A percentile compares a stretch with the other conserved stretches of the same genome.
phyloP scores from a whole-genome alignment of 225 moss, liverwort and hornwort genomes.

The Ulota crispa region DNA sequence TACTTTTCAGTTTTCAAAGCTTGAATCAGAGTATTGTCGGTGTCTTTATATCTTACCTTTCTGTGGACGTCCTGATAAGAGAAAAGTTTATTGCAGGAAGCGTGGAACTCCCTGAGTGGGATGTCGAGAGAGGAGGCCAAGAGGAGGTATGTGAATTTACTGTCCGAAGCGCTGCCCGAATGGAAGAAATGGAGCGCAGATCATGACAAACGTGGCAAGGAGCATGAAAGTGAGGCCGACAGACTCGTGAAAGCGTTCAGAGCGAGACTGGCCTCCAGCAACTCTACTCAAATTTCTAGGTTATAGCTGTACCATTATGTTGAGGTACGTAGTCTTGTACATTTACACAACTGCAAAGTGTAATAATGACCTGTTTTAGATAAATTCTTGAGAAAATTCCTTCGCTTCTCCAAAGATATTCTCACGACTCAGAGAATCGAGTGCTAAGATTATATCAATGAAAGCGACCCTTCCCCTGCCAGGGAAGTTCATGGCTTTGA shows the following conservation, averaged over 20 bases:
- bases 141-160: conserved; percentile 57
- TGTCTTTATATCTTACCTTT: neutral
- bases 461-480: neutral
- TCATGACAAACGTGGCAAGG: conserved; percentile 44
- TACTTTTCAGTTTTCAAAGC: neutral
- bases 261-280: conserved; percentile 28
- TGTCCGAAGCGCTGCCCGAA: conserved; percentile 60
- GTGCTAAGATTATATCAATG: neutral
- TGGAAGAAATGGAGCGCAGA: conserved; percentile 79
- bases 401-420: neutral
- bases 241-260: conserved; percentile 68
- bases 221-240: conserved; percentile 69
- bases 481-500: neutral
- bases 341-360: neutral
- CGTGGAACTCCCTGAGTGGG: conserved; percentile 66
- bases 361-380: neutral
- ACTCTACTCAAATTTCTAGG: conserved; percentile 30
- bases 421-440: neutral
- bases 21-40: neutral
- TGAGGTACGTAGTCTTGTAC: conserved; percentile 25
- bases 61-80: neutral
- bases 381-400: neutral
- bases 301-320: conserved; percentile 29
- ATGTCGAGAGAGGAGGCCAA: conserved; percentile 72
- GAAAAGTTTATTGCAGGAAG: conserved; percentile 44